These are phyloP conservation scores for Pisolithus albus DNA, from an alignment of 768 basidiomycete genomes.

Conservation along the genomic window DNA sequence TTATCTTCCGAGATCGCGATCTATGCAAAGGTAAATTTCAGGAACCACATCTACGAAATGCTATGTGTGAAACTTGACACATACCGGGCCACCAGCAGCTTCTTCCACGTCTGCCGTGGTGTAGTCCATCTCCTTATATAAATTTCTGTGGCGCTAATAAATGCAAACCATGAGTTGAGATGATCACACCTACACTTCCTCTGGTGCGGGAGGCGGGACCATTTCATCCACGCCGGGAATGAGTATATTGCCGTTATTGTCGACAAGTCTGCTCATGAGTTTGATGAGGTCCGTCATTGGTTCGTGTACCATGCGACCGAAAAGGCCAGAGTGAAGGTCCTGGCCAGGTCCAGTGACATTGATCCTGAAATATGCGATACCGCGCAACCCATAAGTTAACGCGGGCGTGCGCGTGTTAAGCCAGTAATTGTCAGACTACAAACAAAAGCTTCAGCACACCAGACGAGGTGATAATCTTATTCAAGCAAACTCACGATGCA, in stretches of 20 bases:
- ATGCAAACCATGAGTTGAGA: background rate
- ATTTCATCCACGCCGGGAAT: constrained; percentile 80
- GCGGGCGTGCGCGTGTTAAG: constrained; percentile 66
- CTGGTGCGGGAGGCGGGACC: constrained; percentile 59
- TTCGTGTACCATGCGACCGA: constrained; percentile 69
- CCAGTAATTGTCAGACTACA: constrained; percentile 88
- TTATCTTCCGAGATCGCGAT: constrained; percentile 76
- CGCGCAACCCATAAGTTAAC: constrained; percentile 79
- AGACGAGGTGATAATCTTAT: background rate
- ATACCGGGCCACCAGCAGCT: constrained; percentile 49
- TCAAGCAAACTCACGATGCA: constrained; percentile 59
- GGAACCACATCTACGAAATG: background rate
- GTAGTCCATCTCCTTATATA: constrained; percentile 68
- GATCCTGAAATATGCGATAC: constrained; percentile 74
- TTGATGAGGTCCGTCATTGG: constrained; percentile 85
- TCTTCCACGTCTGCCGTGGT: constrained; percentile 60
- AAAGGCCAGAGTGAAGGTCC: constrained; percentile 85
- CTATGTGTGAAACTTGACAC: background rate
- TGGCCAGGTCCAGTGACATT: constrained; percentile 71
- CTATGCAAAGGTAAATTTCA: constrained; percentile 5
- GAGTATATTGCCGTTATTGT: constrained; percentile 64
- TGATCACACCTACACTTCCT: constrained; percentile 17
- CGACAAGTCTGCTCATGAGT: constrained; percentile 75
- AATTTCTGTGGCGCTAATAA: constrained; percentile 26
- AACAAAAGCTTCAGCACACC: background rate